These are phyloP conservation scores for Verticillium albo-atrum DNA, from an alignment of 2,329 filamentous ascomycete genomes.

Conservation along the genomic window DNA sequence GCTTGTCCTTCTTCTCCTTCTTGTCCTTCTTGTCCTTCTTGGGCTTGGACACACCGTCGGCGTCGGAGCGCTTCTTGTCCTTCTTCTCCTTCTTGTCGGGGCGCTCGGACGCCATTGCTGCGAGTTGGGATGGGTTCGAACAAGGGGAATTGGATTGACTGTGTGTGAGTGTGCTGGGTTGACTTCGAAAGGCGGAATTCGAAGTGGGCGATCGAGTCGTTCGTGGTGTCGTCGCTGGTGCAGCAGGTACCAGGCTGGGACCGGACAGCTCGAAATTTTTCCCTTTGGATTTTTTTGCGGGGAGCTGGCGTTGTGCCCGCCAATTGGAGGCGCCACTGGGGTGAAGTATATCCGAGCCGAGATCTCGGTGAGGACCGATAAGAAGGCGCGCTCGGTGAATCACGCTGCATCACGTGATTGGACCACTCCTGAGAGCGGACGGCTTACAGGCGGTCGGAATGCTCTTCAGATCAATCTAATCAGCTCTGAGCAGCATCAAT, in stretches of 20 bases:
- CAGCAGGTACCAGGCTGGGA: neutral
- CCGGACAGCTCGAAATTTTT: conserved; percentile 3
- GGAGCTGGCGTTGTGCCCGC: neutral
- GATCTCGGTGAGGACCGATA: neutral
- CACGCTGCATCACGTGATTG: neutral
- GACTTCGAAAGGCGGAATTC: neutral
- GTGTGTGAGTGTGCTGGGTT: neutral
- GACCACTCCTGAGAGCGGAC: neutral
- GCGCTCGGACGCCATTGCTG: conserved; percentile 42
- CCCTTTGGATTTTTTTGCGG: conserved; percentile 3
- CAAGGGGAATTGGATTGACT: neutral
- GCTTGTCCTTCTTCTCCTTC: conserved; percentile 62
- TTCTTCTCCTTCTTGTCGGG: conserved; percentile 42
- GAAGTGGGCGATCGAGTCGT: neutral
- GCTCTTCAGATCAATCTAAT: no score
- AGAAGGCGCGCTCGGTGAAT: neutral
- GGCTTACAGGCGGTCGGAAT: neutral
- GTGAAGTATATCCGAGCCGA: conserved; percentile 6
- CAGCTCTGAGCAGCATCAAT: no score
- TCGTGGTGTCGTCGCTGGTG: neutral
- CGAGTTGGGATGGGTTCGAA: conserved; percentile 6
- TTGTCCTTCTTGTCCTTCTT: conserved; percentile 58
- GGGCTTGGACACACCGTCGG: conserved; percentile 20
- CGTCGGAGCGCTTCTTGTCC: conserved; percentile 23
- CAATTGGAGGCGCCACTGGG: neutral